Evolutionary conservation across 495 filamentous ascomycete species (phyloP).

Genomic region (Cenococcum geophilum): DNA sequence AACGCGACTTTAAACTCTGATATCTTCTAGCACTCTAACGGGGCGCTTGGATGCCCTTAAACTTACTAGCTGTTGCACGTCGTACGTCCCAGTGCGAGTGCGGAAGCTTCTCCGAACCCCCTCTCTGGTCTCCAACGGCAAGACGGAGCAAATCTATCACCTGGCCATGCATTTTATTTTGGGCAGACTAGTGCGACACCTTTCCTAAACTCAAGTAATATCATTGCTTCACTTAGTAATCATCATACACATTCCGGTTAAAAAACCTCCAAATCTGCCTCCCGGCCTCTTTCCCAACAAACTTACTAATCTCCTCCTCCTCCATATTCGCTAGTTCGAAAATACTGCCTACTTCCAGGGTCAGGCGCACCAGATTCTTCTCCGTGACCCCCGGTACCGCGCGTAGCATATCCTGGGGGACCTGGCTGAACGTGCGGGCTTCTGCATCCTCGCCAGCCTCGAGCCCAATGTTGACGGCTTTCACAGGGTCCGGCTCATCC

Average conservation of each 20-base stretch:
- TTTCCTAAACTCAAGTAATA: background rate
- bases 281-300: slow-evolving; percentile 77
- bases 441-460: slow-evolving; percentile 58
- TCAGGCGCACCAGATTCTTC: slow-evolving; percentile 64
- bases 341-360: slow-evolving; percentile 68
- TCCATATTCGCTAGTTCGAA: slow-evolving; percentile 81
- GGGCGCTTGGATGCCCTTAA: no score
- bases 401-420: slow-evolving; percentile 80
- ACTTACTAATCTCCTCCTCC: slow-evolving; percentile 58
- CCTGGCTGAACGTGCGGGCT: slow-evolving; percentile 54
- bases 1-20: no score
- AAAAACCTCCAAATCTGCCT: slow-evolving; percentile 79
- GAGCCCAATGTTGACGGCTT: slow-evolving; percentile 75
- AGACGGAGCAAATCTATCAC: background rate
- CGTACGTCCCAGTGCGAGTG: no score
- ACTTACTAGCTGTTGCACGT: no score
- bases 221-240: slow-evolving; percentile 9
- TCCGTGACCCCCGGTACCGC: slow-evolving; percentile 80
- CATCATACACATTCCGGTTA: slow-evolving; percentile 68
- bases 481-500: slow-evolving; percentile 83
- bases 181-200: background rate
- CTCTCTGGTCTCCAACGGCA: no score
- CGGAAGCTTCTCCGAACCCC: no score
- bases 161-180: background rate
- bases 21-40: no score